These are phyloP conservation scores for Rhodotorula sp. DNA, from an alignment of 1,284 basidiomycete species.

Conservation along the genomic window DNA sequence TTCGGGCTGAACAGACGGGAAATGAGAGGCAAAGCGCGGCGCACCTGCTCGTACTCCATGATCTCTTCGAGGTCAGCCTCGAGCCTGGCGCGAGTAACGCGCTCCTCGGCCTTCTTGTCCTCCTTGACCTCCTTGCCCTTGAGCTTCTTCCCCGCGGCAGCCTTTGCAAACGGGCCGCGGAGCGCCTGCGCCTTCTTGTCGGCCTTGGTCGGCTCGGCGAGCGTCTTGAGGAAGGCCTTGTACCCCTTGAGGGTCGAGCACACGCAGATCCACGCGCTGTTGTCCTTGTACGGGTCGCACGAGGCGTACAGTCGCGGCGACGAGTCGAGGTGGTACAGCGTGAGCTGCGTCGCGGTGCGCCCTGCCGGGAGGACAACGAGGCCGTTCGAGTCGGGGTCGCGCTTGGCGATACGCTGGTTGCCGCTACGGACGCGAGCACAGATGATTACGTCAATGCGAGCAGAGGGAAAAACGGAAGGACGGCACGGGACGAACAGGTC, in stretches of 20 bases:
- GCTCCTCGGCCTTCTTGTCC: conserved; percentile 20
- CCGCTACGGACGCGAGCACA: conserved; percentile 13
- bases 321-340: conserved; percentile 35
- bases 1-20: too few species aligned
- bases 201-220: conserved; percentile 23
- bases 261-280: conserved; percentile 19
- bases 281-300: conserved; percentile 9
- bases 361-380: conserved; percentile 35
- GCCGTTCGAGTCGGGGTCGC: conserved; percentile 26
- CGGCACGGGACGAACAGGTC: conserved; percentile 24
- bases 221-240: conserved; percentile 18
- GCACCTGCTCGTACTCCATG: conserved; percentile 21
- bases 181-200: conserved; percentile 6
- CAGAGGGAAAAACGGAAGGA: background rate
- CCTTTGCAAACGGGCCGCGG: conserved; percentile 9
- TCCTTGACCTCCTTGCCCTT: conserved; percentile 16
- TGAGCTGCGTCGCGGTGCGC: conserved; percentile 16
- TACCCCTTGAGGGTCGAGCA: conserved; percentile 18
- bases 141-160: conserved; percentile 4
- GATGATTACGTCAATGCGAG: background rate
- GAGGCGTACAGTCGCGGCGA: conserved; percentile 31
- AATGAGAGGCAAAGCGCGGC: background rate
- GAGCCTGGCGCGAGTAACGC: conserved; percentile 22
- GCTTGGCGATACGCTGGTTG: conserved; percentile 37
- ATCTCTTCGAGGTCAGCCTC: conserved; percentile 19